Conservation (phyloP, 2,329 filamentous ascomycete genomes). For the Hawksworthiomyces lignivorus region DNA sequence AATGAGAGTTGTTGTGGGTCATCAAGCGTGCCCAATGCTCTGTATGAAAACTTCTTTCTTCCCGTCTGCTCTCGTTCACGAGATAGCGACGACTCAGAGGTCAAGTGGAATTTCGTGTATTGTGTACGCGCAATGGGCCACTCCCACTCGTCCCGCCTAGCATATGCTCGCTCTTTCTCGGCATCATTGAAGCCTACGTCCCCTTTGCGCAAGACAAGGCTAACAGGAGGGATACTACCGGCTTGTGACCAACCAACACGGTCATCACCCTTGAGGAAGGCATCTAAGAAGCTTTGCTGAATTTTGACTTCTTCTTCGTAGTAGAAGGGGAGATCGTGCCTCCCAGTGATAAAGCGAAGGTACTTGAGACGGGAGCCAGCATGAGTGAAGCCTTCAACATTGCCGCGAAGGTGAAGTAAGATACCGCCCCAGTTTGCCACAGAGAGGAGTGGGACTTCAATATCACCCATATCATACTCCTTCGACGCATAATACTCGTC, state of each 20-base stretch:
- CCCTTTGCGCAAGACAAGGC: slow-evolving; percentile 55
- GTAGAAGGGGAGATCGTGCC: slow-evolving; percentile 67
- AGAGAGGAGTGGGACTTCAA: slow-evolving; percentile 57
- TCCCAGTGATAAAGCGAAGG: slow-evolving; percentile 59
- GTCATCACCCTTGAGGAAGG: slow-evolving; percentile 63
- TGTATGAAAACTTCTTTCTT: slow-evolving; percentile 42
- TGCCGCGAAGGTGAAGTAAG: slow-evolving; percentile 59
- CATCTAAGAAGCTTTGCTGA: slow-evolving; percentile 60
- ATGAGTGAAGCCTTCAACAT: slow-evolving; percentile 56
- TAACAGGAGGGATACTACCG: slow-evolving; percentile 53
- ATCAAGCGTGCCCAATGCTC: slow-evolving; percentile 49
- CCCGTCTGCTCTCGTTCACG: no score
- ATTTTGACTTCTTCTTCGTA: slow-evolving; percentile 61
- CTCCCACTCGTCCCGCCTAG: slow-evolving; percentile 47
- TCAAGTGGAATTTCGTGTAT: slow-evolving; percentile 56
- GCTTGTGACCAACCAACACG: slow-evolving; percentile 51
- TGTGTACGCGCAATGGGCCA: slow-evolving; percentile 62
- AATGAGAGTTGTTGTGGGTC: slow-evolving; percentile 46
- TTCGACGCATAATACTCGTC: slow-evolving; percentile 57
- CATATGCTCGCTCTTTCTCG: slow-evolving; percentile 47
- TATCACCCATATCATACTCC: slow-evolving; percentile 57
- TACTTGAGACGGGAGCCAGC: slow-evolving; percentile 62
- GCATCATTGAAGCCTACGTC: slow-evolving; percentile 61
- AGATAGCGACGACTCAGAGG: slow-evolving; percentile 34
- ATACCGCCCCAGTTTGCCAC: slow-evolving; percentile 69